Evolutionary conservation across 768 basidiomycete species (phyloP), one percentile per base, ranked within the genome.

Genomic region (Trametes maxima): DNA sequence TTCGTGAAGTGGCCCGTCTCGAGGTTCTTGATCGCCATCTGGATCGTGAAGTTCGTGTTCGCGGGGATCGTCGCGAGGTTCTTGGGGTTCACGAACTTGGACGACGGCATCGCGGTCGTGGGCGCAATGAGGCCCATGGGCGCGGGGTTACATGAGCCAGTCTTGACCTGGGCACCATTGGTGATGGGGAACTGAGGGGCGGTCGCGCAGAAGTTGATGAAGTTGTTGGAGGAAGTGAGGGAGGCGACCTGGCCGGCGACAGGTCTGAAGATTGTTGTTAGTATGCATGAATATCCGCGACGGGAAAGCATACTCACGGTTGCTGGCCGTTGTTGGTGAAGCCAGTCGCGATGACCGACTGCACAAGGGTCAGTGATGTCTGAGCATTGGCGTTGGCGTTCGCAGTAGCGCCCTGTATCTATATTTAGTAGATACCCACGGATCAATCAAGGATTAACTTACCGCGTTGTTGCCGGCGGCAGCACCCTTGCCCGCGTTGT

Each of bases 91-190:
- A 69, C 64, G 69, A 88, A 87, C 71, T 85, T 88, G 63, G 76
- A 70, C 1, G 82, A 79, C 0, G 89, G 87, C 75, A 84, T 80
- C 55, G 80, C 79, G 42, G 74, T 71, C 22, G 72, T 70, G 13
- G 85, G 73, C 24, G 83, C 79, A 57, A 89, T 83, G 46, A 79
- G 68, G 54, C 89, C 88, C 79, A 88, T 84, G 0, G 84, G 83
- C 17, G 83, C 78, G 36, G 82, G 80, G 73, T 88, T 87, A 70
- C 87, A 87, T 19, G 84, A 85, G 11, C 84, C 83, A 6, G 72
- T 73, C 60, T 67, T 72, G 63, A 73, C 59, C 64, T 73, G 72
- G 66, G 73, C 53, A 28, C 82, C 83, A 71, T 83, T 80, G 24
- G 83, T 84, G 57, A 80, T 69, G 16, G 78, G 72, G 52, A 74